Evolutionary conservation across 2,329 filamentous ascomycete species (phyloP), one percentile per base, ranked within the genome.

Genomic region (Colletotrichum sp.): DNA sequence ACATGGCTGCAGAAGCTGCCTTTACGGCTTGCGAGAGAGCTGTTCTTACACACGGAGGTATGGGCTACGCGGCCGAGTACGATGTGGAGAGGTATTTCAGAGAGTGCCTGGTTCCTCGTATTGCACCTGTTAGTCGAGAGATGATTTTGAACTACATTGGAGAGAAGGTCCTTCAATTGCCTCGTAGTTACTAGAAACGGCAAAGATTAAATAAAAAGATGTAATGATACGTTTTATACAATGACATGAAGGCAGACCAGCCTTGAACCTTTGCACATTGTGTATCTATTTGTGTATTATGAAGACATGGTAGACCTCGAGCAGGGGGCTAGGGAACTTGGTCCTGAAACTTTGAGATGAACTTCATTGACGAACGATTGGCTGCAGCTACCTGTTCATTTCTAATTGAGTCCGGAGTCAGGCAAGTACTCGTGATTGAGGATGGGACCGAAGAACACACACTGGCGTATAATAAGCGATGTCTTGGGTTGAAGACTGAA

Each of bases 131-230:
- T 0, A 92, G 90, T 72, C 83, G 92, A 78, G 94, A 95, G 85
- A 95, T 95, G 94, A 94, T 95, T 69, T 85, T 94, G 86, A 95
- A 95, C 78, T 95, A 92, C 81, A 89, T 95, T 15, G 88, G 90
- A 4, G 93, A 95, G 82, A 94, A 91, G 84, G 93, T 91, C 0
- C 83, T 95, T n/a, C 85, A 88, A 5, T 80, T 95, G 30, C 94
- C 93, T 2, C 87, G 92, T 75, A 95, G 93, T 80, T 95, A 95
- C 78, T 95, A 78, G 63, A 44, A 7, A 24, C 0, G 4, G 26
- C n/a, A 2, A 28, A 55, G 21, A 21, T 7, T n/a, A n/a, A n/a
- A n/a, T 6, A 10, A 12, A 18, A 28, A 7, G 30, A 24, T 8
- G 10, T 65, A 21, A 39, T 18, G 26, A 59, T 15, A 26, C 4